Evolutionary conservation across 306 rosid species (phyloP), one percentile per base, ranked within the genome.

Genomic region (Crotalaria pallida): DNA sequence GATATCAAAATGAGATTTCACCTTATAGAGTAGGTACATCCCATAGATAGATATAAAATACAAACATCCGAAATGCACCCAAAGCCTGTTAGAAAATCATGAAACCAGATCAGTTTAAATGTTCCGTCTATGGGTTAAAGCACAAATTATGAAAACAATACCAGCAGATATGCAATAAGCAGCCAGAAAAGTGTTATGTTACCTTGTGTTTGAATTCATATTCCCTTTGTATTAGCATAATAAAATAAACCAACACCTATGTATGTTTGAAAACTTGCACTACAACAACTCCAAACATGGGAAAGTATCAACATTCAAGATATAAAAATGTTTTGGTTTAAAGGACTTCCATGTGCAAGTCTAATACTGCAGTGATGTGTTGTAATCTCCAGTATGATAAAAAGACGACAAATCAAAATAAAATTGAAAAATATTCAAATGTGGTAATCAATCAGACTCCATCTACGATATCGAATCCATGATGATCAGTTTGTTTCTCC

Each of bases 21-120:
- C 98, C 98, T 78, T 84, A 79, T 90, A 82, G 23, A 93, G 84
- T 16, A 88, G 90, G 78, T 73, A 87, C 67, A 90, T 29, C 63
- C 89, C 98, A 77, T 87, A 93, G 52, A 93, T 77, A 72, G 98
- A 90, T 78, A 93, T 74, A 77, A 90, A 79, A 86, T 89, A 93
- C 67, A 88, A 77, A 74, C 89, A 93, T 18, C 76, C 84, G 81
- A 87, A 93, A 71, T 93, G 97, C 62, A 85, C 89, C 98, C 98
- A 93, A 61, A 90, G 94, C 90, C 98, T 93, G 97, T 38, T 29
- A 77, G 52, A 29, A 64, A 73, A 79, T 43, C 74, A 62, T 7
- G 69, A 76, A 69, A 43, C 53, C 19, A 80, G 58, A 76, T 51
- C 7, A 40, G 31, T 72, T 47, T 55, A 3, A 24, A 33, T 61